These are phyloP conservation scores for Globisporangium solare DNA, from an alignment of 352 stramenopile genomes.

Conservation along the genomic window DNA sequence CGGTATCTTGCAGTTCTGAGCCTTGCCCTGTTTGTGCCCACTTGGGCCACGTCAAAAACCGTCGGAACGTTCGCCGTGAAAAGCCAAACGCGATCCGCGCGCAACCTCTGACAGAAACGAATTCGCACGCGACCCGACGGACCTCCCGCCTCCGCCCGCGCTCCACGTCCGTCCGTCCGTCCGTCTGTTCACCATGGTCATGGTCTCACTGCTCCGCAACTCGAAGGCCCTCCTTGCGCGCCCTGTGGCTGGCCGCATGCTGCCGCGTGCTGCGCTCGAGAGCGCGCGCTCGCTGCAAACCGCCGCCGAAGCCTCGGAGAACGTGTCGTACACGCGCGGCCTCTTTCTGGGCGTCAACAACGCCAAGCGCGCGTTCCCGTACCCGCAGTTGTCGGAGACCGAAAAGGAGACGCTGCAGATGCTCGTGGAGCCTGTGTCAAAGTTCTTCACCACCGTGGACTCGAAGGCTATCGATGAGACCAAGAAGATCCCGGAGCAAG, in stretches of 20 bases:
- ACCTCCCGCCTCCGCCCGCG: not conserved
- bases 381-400: conserved; percentile 59
- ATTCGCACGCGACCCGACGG: conserved; percentile 8
- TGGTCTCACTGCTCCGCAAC: conserved; percentile 40
- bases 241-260: conserved; percentile 15
- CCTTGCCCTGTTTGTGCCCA: not conserved
- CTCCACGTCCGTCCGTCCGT: not conserved
- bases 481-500: conserved; percentile 68
- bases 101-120: conserved; percentile 7
- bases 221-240: conserved; percentile 7
- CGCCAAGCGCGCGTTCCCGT: conserved; percentile 67
- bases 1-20: not conserved
- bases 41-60: not conserved
- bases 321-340: conserved; percentile 76
- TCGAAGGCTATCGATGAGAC: conserved; percentile 75
- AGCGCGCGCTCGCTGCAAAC: conserved; percentile 53
- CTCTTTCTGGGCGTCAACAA: conserved; percentile 86
- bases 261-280: conserved; percentile 5
- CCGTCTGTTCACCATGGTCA: conserved; percentile 25
- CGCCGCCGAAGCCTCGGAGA: conserved; percentile 50
- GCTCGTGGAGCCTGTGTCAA: conserved; percentile 77
- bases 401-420: conserved; percentile 83
- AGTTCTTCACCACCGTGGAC: conserved; percentile 74
- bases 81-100: not conserved
- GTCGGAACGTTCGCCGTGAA: not conserved